phyloP scores from a whole-genome alignment of 495 filamentous ascomycete species.

The Trichoderma asperelloides region DNA sequence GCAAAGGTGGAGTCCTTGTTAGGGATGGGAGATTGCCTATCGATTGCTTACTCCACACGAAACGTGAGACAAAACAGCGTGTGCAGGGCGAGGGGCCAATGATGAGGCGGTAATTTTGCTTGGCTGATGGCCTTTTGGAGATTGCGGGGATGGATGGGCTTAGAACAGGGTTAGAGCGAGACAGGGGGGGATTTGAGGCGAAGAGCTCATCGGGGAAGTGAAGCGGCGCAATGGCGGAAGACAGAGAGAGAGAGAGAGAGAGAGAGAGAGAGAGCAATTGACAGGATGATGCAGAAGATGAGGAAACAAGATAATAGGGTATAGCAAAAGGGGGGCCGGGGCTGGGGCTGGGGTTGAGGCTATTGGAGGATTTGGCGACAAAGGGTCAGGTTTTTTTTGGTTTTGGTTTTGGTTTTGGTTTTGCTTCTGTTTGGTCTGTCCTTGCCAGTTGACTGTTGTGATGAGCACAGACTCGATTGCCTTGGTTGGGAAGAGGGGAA shows the following conservation, averaged over 20 bases:
- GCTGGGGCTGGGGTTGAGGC: not conserved
- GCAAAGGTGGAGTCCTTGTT: not conserved
- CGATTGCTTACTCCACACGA: not conserved
- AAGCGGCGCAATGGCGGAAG: not conserved
- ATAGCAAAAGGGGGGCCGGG: not conserved
- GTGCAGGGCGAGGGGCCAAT: not conserved
- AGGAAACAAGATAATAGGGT: not conserved
- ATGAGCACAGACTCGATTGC: not conserved
- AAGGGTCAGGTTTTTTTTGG: not conserved
- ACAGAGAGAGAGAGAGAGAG: not conserved
- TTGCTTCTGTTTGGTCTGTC: not conserved
- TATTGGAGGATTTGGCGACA: not conserved
- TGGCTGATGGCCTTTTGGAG: not conserved
- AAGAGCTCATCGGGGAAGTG: not conserved
- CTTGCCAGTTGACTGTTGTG: not conserved
- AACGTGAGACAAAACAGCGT: not conserved
- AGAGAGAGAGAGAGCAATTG: not conserved
- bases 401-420: too few relatives aligned
- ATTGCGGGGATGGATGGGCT: not conserved
- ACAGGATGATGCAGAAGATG: not conserved
- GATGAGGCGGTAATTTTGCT: not conserved
- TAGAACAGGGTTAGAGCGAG: not conserved
- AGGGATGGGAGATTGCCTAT: conserved; percentile 6
- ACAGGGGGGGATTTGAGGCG: not conserved
- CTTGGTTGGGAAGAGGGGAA: not conserved